Conservation (phyloP, 73 alveolate genomes). For the Stentor coeruleus region DNA sequence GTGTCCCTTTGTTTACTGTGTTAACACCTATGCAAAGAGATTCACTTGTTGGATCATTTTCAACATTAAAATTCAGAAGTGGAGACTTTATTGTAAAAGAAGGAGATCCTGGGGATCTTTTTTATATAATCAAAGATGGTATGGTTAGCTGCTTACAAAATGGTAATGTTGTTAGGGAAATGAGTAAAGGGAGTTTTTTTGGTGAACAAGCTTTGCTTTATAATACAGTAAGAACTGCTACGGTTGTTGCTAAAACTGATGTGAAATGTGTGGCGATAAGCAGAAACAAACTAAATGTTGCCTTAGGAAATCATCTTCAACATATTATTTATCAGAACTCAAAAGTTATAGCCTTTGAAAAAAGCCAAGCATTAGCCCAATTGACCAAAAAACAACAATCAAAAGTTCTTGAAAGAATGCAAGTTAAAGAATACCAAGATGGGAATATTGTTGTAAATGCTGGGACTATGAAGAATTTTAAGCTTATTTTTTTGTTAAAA, state of each 20-base stretch:
- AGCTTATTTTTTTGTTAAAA: slow-evolving; percentile 29
- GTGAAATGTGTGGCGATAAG: neutral
- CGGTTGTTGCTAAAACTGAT: neutral
- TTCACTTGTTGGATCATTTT: neutral
- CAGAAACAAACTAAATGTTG: neutral
- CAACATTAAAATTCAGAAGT: neutral
- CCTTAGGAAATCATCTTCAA: slow-evolving; percentile 20
- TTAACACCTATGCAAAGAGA: neutral
- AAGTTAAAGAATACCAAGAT: slow-evolving; percentile 25
- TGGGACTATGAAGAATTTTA: slow-evolving; percentile 22
- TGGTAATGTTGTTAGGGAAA: neutral
- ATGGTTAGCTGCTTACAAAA: neutral
- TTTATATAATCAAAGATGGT: neutral
- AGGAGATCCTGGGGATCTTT: neutral
- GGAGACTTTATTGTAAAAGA: neutral
- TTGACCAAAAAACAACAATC: slow-evolving; percentile 31
- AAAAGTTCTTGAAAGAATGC: slow-evolving; percentile 27
- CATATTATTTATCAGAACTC: neutral
- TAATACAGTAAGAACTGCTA: neutral
- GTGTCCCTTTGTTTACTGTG: neutral
- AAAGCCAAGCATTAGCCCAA: neutral
- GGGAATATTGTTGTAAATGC: slow-evolving; percentile 33
- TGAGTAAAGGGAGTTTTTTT: neutral
- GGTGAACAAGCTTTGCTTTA: neutral
- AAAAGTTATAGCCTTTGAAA: neutral